These are phyloP conservation scores for Tylopilus balloui DNA, from an alignment of 768 basidiomycete species.

Conservation along the genomic window DNA sequence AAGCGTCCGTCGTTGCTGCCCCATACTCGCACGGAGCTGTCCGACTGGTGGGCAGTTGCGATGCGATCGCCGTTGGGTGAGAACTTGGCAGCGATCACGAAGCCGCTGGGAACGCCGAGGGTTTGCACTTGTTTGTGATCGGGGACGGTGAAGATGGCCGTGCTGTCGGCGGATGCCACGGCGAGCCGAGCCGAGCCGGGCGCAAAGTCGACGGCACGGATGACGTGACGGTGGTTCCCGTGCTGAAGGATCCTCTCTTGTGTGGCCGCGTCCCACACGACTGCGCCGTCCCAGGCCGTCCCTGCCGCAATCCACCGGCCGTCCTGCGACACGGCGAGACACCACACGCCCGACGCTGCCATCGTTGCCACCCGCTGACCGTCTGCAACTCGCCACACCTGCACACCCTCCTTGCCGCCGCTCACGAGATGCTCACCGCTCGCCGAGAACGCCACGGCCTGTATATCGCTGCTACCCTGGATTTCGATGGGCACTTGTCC, in stretches of 20 bases:
- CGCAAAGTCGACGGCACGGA: background rate
- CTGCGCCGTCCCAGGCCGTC: background rate
- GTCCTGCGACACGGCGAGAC: background rate
- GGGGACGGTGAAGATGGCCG: background rate
- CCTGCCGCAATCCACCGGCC: background rate
- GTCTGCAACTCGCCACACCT: background rate
- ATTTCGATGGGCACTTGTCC: background rate
- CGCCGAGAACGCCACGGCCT: background rate
- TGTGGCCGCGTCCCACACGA: background rate
- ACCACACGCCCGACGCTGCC: background rate
- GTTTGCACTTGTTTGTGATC: background rate
- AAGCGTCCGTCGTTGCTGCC: background rate
- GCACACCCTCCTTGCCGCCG: background rate
- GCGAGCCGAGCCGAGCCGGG: background rate
- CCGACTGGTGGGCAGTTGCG: background rate
- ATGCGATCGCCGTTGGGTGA: background rate
- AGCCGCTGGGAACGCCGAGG: background rate
- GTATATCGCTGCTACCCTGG: background rate
- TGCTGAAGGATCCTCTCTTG: background rate
- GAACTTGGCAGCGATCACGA: background rate
- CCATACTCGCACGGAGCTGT: background rate
- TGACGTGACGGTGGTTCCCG: background rate
- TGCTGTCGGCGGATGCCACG: background rate
- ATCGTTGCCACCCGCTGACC: background rate
- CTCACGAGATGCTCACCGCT: background rate